phyloP scores from a whole-genome alignment of 768 basidiomycete species.

The Mycena venus region DNA sequence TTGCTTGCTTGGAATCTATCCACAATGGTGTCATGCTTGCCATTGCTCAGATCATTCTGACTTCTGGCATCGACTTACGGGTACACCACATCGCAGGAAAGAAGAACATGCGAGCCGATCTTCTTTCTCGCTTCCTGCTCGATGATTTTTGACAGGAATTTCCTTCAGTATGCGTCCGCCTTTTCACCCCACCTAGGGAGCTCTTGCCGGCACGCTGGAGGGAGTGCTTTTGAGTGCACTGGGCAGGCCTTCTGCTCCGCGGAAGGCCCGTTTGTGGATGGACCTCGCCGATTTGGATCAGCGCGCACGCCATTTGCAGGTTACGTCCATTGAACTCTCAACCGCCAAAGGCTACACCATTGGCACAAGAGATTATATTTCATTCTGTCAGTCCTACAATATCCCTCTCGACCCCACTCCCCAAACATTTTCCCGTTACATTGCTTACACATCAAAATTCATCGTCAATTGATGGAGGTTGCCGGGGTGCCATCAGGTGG shows the following conservation, averaged over 20 bases:
- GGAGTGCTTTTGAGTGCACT: no score
- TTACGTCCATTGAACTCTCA: slow-evolving; percentile 36
- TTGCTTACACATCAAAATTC: slow-evolving; percentile 35
- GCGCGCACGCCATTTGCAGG: slow-evolving; percentile 29
- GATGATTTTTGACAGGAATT: slow-evolving; percentile 30
- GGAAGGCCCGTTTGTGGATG: slow-evolving; percentile 27
- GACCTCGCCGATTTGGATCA: slow-evolving; percentile 30
- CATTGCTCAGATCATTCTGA: no score
- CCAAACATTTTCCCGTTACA: slow-evolving; percentile 34
- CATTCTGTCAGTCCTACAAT: slow-evolving; percentile 30
- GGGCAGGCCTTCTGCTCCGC: slow-evolving; percentile 20
- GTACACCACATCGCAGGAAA: no score
- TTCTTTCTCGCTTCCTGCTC: no score
- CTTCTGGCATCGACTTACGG: no score
- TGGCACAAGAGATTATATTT: slow-evolving; percentile 36
- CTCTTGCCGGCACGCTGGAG: no score
- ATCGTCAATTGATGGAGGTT: no score
- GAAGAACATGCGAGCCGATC: no score
- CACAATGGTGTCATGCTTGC: slow-evolving; percentile 23
- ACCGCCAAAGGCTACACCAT: slow-evolving; percentile 33
- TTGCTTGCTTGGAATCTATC: no score
- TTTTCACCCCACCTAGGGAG: slow-evolving; percentile 34
- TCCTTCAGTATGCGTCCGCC: slow-evolving; percentile 33
- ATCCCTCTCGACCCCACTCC: slow-evolving; percentile 38
- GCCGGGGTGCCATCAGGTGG: no score